A percentile compares a stretch with the other conserved stretches of the same genome.
Conservation (phyloP, 2,329 filamentous ascomycete genomes). For the Fusarium annulatum region DNA sequence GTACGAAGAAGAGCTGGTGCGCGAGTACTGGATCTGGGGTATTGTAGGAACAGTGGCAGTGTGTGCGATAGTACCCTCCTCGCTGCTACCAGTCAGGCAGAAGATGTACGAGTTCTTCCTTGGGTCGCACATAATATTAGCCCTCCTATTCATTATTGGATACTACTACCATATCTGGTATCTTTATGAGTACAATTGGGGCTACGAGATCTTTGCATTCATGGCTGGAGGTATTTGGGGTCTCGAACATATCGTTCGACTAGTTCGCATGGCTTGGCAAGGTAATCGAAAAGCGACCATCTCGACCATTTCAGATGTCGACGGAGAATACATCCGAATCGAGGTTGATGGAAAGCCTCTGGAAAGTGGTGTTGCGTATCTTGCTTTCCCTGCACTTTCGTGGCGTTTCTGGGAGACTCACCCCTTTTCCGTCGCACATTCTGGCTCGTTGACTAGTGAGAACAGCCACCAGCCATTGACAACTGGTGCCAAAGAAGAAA, state of each 20-base stretch:
- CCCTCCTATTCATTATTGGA: slow-evolving; percentile 48
- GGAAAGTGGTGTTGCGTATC: slow-evolving; percentile 49
- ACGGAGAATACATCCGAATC: slow-evolving; percentile 49
- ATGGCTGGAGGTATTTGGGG: slow-evolving; percentile 40
- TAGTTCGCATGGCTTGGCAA: slow-evolving; percentile 40
- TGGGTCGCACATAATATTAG: slow-evolving; percentile 47
- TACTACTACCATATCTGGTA: slow-evolving; percentile 53
- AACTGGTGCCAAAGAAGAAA: neutral
- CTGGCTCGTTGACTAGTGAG: neutral
- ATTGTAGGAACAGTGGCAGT: slow-evolving; percentile 47
- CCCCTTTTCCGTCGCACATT: slow-evolving; percentile 48
- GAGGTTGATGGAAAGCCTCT: slow-evolving; percentile 42
- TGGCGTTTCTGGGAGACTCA: slow-evolving; percentile 54
- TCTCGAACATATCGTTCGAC: slow-evolving; percentile 48
- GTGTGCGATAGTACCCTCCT: slow-evolving; percentile 42
- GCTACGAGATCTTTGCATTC: slow-evolving; percentile 53
- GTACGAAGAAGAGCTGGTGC: slow-evolving; percentile 41
- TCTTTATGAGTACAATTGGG: slow-evolving; percentile 50
- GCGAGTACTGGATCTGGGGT: slow-evolving; percentile 51
- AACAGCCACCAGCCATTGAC: neutral
- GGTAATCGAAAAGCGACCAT: slow-evolving; percentile 42
- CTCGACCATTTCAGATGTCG: slow-evolving; percentile 37
- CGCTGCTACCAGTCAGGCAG: slow-evolving; percentile 45
- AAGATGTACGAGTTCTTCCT: slow-evolving; percentile 51
- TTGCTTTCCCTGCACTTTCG: slow-evolving; percentile 50